Evolutionary conservation across 1,284 basidiomycete species (phyloP), one percentile per base, ranked within the genome.

Genomic region (Cryptococcus sp.): DNA sequence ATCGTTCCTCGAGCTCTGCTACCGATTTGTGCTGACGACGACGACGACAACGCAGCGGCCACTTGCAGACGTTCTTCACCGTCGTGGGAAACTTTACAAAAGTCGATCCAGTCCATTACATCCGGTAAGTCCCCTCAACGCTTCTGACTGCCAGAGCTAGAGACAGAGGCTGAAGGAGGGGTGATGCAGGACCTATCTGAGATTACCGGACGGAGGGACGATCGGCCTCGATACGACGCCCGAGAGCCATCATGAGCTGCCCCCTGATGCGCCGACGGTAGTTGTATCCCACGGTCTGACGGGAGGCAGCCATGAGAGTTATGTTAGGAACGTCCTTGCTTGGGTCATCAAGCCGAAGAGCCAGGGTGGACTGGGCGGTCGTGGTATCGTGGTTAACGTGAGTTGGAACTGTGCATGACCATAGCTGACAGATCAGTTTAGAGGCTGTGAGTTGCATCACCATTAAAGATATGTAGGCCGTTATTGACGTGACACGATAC

Each of bases 221-320:
- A 70, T 90, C 75, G 56, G 87, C 80, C 45, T 83, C 19, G 83
- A 79, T 60, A 70, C 73, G 16, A 68, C 77, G 0, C 77, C 77
- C 2, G 64, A 68, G 16, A 53, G 85, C 63, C 81, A 84, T 57
- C 78, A 80, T 22, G 73, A 80, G 15, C 70, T 89, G 11, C 76
- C 80, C 27, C 82, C 85, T 22, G 84, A 88, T 60, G 84, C 88
- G 1, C 92, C 93, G 3, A 87, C 94, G 45, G 81, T 97, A 51
- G 87, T 93, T 11, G 81, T 88, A 62, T 75, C 70, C 38, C 93
- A 96, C 70, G 93, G 92, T 19, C 80, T 95, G 48, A 91, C 91
- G 7, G 93, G 93, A 72, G 92, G 91, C 25, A 91, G 89, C 15
- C 85, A 93, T 74, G 93, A 95, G 82, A 84, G 88, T 20, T 95